A percentile compares a stretch with the other conserved stretches of the same genome.
phyloP scores from a whole-genome alignment of 2,329 filamentous ascomycete species.

The Curvularia eragrostidis region DNA sequence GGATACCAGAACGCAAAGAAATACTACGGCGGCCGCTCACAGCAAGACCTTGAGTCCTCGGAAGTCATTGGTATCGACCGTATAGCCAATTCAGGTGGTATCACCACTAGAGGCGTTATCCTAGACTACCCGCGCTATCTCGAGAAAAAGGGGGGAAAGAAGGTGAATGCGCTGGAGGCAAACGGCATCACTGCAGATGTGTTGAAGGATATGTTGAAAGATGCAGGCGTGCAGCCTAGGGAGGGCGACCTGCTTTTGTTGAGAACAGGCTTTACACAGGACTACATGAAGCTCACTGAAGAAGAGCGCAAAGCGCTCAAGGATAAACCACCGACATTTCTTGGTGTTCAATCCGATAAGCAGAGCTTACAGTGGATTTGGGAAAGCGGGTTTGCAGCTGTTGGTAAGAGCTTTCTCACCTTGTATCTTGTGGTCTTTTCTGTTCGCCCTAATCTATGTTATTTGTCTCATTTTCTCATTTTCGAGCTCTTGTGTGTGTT shows the following conservation, averaged over 20 bases:
- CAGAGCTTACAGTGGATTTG: conserved; percentile 55
- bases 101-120: conserved; percentile 40
- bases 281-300: conserved; percentile 44
- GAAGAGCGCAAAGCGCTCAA: conserved; percentile 37
- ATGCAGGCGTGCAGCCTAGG: conserved; percentile 46
- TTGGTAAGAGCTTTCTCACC: conserved; percentile 25
- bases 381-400: conserved; percentile 55
- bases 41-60: conserved; percentile 48
- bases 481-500: neutral
- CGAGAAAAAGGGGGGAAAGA: conserved; percentile 25
- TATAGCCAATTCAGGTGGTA: conserved; percentile 38
- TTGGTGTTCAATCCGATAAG: conserved; percentile 51
- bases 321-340: conserved; percentile 40
- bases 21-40: conserved; percentile 54
- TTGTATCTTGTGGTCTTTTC: neutral
- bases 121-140: conserved; percentile 44
- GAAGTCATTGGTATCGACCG: conserved; percentile 54
- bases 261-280: conserved; percentile 44
- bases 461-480: neutral
- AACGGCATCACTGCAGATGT: conserved; percentile 29
- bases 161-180: conserved; percentile 32
- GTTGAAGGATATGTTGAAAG: conserved; percentile 43
- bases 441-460: neutral
- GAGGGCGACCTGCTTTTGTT: conserved; percentile 41
- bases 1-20: conserved; percentile 51